Base-by-base conservation (phyloP, 2,329 filamentous ascomycete genomes). In the Fusarium citri region DNA sequence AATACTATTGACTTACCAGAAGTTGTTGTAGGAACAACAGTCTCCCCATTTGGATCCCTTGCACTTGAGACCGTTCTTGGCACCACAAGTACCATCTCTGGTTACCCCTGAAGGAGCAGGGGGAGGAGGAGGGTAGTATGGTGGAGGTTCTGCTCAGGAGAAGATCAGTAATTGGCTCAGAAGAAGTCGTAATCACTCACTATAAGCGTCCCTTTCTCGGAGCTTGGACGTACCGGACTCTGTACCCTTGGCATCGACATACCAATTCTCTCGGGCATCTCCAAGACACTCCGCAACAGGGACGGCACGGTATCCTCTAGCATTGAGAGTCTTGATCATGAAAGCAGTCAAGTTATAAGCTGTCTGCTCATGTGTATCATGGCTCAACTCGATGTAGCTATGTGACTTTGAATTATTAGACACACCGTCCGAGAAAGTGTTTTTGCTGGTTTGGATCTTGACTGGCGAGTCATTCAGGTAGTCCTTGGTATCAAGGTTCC, bases 401-500 rank as follows among this genome's bases (percentile, higher is more conserved):
- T 76, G 74, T 2, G 37, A 51, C 1, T 63, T 51, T 2, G 77
- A 45, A 23, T 74, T 55, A 3, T 62, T 56, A 43, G 83, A 86
- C 28, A 81, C 74, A 9, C 74, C 76, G 2, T 73, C 47, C 8
- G 74, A 75, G 59, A 79, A 81, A 7, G 68, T 75, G 14, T 76
- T 73, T 64, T 86, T 82, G 65, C 81, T 83, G 18, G 79, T 76
- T 59, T 82, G 78, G 68, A 88, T 87, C 61, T 82, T 82, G 41
- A 82, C 76, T 2, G 85, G 81, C 8, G 79, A 78, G 61, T 83
- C 80, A 68, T 88, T 83, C 68, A 85, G 79, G 72, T 87, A 89
- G 75, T 89, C 88, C 63, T 88, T 85, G 18, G 88, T 89, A 72
- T 90, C 87, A 25, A 89, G 78, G 72, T 88, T 85, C 72, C 85